phyloP scores from a whole-genome alignment of 495 filamentous ascomycete species.

The Saxispiralis lemnorum region DNA sequence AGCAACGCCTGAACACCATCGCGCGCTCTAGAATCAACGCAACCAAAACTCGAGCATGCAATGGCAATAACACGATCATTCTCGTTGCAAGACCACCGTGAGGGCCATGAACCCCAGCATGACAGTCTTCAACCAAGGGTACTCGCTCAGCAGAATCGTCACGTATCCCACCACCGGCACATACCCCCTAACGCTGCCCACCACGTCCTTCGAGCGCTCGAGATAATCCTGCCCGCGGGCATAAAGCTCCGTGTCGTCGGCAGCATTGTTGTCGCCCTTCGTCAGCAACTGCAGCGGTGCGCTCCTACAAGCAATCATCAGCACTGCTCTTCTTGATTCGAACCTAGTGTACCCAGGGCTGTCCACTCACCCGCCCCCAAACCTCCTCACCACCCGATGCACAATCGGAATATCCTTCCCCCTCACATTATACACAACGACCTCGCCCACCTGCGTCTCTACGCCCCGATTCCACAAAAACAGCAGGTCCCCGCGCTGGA shows the following conservation, averaged over 20 bases:
- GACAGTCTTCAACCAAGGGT: slow-evolving; percentile 92
- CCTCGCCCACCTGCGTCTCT: slow-evolving; percentile 62
- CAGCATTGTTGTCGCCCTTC: slow-evolving; percentile 94
- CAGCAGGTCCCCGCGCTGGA: slow-evolving; percentile 83
- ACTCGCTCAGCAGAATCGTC: slow-evolving; percentile 87
- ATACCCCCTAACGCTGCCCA: slow-evolving; percentile 86
- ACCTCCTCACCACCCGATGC: slow-evolving; percentile 53
- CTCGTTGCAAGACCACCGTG: slow-evolving; percentile 81
- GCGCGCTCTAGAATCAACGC: no score
- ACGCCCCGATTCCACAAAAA: slow-evolving; percentile 85
- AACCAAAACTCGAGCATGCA: no score
- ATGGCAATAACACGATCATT: slow-evolving; percentile 23
- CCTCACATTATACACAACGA: slow-evolving; percentile 87
- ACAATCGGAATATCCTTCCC: slow-evolving; percentile 92
- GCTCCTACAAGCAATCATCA: slow-evolving; percentile 9
- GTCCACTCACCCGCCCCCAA: slow-evolving; percentile 28
- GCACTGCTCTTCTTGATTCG: not conserved
- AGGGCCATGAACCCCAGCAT: slow-evolving; percentile 90
- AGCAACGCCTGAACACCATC: slow-evolving; percentile 1
- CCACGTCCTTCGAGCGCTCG: slow-evolving; percentile 67
- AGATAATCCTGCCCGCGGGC: slow-evolving; percentile 71
- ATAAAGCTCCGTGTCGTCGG: slow-evolving; percentile 89
- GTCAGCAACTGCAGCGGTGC: slow-evolving; percentile 53
- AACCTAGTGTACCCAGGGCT: not conserved
- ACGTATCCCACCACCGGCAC: slow-evolving; percentile 94